These are phyloP conservation scores for Aristolochia californica DNA, from an alignment of 164 flowering plant species.

Conservation along the genomic window DNA sequence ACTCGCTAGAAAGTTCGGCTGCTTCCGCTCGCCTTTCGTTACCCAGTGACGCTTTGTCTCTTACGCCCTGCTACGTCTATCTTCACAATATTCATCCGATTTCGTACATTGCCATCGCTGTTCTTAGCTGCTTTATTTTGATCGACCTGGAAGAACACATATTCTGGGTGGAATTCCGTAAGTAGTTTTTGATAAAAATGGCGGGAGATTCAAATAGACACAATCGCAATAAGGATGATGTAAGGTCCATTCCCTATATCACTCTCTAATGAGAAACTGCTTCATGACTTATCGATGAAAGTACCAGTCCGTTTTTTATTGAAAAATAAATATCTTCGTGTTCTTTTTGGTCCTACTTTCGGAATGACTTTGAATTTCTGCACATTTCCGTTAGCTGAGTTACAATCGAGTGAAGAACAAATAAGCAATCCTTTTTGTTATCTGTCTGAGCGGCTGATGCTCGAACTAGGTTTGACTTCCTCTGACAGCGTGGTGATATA, in stretches of 20 bases:
- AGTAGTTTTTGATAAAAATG: conserved; percentile 12
- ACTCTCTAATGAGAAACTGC: not conserved
- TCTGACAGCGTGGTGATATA: too few relatives aligned
- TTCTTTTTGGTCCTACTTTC: too few relatives aligned
- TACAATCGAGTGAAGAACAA: too few relatives aligned
- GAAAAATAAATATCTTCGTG: not conserved
- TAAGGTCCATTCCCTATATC: conserved; percentile 1
- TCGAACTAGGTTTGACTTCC: too few relatives aligned
- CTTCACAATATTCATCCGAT: too few relatives aligned
- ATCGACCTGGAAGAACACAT: too few relatives aligned
- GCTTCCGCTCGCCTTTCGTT: too few relatives aligned
- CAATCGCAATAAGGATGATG: conserved; percentile 41
- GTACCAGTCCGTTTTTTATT: not conserved
- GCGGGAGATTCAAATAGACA: conserved; percentile 36
- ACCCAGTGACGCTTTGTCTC: not conserved
- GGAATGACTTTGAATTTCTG: too few relatives aligned
- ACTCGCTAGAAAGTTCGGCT: too few relatives aligned
- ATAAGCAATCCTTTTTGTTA: too few relatives aligned
- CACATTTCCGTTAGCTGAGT: too few relatives aligned
- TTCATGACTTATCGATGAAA: not conserved
- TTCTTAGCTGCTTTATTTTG: not conserved
- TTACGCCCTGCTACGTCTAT: not conserved
- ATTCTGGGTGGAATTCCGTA: not conserved
- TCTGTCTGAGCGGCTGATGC: too few relatives aligned
- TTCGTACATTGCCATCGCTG: not conserved